Evolutionary conservation across 306 rosid genomes (phyloP), one percentile per base, ranked within the genome.

Genomic region (Ammopiptanthus mongolicus): DNA sequence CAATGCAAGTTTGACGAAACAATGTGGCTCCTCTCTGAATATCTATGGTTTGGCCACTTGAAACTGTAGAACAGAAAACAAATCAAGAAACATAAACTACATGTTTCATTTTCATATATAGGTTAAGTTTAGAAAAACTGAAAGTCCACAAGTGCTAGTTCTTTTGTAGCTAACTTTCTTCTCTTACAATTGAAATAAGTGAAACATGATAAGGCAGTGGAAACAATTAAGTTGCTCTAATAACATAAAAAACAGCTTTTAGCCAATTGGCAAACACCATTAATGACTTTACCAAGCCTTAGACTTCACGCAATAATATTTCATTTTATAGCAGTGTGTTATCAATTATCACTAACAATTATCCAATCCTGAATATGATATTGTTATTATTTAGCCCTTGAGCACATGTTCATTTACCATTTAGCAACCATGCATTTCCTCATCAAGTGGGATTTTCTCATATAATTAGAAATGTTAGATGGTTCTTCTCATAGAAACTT

Each of bases 1-100:
- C 98, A 62, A 94, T 91, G 90, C 98, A 94, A 73, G 90, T 53
- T 83, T 67, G 92, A 22, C 78, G 8, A 74, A 94, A 94, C 80
- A 91, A 84, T 17, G 93, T 53, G 21, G 80, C 85, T 69, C 98
- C 98, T 89, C 81, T 87, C 75, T 88, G 91, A 72, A 93, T 74
- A 28, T 91, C 91, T 18, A 88, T 25, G 78, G 90, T 81, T 82
- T 91, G 90, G 17, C 86, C 96, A 69, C 29, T 59, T 76, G 91
- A 87, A 76, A 74, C 94, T 91, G 90, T 44, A 56, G 15, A 64
- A 52, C 12, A 3, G 28, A 73, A 73, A 63, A 15, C 28, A 63
- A 79, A 53, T 50, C 29, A 46, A 56, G 59, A 42, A 71, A 52
- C 36, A 37, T 29, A 18, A 67, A 75, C 21, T 62, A 7, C 51